A percentile compares a stretch with the other conserved stretches of the same genome.
phyloP scores from a whole-genome alignment of 2,329 filamentous ascomycete genomes.

The Epichloe brachyelytri region DNA sequence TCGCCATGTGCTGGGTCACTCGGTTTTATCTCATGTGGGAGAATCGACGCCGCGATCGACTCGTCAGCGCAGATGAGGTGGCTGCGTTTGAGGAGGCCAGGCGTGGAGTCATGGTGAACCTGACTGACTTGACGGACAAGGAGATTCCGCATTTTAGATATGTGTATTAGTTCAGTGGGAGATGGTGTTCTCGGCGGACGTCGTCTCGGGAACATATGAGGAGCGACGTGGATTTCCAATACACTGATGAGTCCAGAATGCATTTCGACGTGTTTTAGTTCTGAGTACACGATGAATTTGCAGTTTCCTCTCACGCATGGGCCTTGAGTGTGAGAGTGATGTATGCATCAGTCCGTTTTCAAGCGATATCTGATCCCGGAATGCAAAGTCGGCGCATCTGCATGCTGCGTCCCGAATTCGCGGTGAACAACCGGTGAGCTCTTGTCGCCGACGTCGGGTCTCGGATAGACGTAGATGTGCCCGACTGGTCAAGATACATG shows the following conservation, averaged over 20 bases:
- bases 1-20: slow-evolving; percentile 29
- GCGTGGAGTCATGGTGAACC: slow-evolving; percentile 7
- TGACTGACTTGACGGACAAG: slow-evolving; percentile 38
- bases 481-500: too few species aligned
- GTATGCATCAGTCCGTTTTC: too few species aligned
- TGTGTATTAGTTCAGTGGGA: slow-evolving; percentile 19
- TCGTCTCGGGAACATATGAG: not conserved
- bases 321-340: too few species aligned
- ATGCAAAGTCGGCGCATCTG: too few species aligned
- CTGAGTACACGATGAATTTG: too few species aligned
- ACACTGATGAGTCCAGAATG: not conserved
- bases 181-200: not conserved
- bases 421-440: too few species aligned
- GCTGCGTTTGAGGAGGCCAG: slow-evolving; percentile 2
- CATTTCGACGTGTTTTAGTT: not conserved
- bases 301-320: too few species aligned
- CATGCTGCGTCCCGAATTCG: too few species aligned
- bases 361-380: too few species aligned
- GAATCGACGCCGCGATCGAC: slow-evolving; percentile 38
- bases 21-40: slow-evolving; percentile 35
- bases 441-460: too few species aligned
- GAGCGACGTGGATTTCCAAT: not conserved
- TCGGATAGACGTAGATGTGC: too few species aligned
- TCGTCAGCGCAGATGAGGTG: not conserved
- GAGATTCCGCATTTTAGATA: slow-evolving; percentile 43